Conservation (phyloP, 192 early-diverging fungal genomes). For the Phlyctochytrium planicorne region DNA sequence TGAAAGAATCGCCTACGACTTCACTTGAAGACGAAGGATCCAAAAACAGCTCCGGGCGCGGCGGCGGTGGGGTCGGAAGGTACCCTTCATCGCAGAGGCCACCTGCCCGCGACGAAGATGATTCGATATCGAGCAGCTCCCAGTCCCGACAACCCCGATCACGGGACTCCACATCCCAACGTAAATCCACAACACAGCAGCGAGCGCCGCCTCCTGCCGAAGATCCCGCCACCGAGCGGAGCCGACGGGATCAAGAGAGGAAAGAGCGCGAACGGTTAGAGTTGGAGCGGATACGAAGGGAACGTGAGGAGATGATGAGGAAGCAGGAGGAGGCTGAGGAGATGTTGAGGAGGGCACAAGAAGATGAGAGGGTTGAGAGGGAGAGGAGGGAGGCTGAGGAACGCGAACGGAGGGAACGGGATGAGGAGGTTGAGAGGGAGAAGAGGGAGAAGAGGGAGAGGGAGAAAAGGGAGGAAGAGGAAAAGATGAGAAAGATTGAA, state of each 20-base stretch:
- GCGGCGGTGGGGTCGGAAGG: too few relatives aligned
- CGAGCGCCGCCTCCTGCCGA: background rate
- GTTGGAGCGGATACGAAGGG: slow-evolving; percentile 16
- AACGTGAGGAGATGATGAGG: slow-evolving; percentile 9
- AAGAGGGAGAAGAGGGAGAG: slow-evolving; percentile 12
- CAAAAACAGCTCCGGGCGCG: too few relatives aligned
- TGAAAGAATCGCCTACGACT: background rate
- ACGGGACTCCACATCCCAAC: too few relatives aligned
- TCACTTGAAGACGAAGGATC: background rate
- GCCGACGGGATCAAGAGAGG: background rate
- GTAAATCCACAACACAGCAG: background rate
- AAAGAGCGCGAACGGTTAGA: slow-evolving; percentile 20
- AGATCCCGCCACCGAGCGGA: background rate
- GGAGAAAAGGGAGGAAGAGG: slow-evolving; percentile 19
- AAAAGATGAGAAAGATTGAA: slow-evolving; percentile 18
- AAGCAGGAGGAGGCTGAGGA: slow-evolving; percentile 6
- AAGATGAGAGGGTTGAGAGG: slow-evolving; percentile 15
- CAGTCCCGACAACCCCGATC: too few relatives aligned
- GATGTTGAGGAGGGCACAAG: slow-evolving; percentile 7
- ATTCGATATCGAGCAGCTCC: too few relatives aligned
- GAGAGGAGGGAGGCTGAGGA: slow-evolving; percentile 13
- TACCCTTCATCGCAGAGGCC: too few relatives aligned
- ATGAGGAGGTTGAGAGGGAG: slow-evolving; percentile 28
- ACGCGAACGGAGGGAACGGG: slow-evolving; percentile 12
- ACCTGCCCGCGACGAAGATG: too few relatives aligned